Conservation (phyloP, 139 green algal genomes). For the Eudorina sp. region DNA sequence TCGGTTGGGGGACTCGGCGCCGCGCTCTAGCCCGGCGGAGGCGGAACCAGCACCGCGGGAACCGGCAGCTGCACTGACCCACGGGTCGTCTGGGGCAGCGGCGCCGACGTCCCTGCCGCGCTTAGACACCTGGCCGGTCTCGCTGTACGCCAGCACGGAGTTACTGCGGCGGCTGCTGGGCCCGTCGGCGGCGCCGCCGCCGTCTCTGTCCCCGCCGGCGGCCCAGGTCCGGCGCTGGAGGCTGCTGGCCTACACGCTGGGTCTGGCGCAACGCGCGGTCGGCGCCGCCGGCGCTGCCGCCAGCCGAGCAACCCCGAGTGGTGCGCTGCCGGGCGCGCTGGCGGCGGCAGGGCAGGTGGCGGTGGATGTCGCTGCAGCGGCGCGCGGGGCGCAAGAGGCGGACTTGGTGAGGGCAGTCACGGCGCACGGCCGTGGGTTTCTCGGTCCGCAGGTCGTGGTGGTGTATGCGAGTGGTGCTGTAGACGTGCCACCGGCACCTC, state of each 20-base stretch:
- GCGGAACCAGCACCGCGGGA: not conserved
- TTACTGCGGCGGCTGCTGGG: conserved; percentile 5
- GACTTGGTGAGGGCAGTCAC: not conserved
- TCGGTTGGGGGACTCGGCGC: not conserved
- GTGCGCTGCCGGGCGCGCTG: not conserved
- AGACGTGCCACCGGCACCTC: no score
- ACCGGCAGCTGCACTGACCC: not conserved
- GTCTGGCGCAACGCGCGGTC: not conserved
- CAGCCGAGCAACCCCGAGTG: not conserved
- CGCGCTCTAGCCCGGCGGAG: not conserved
- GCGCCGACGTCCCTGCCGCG: not conserved
- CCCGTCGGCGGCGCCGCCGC: not conserved
- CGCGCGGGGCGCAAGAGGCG: not conserved
- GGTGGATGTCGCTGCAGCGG: not conserved
- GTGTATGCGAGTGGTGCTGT: no score
- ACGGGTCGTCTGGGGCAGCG: no score
- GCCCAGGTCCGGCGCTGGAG: not conserved
- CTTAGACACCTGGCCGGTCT: conserved; percentile 11
- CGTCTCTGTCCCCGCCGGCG: not conserved
- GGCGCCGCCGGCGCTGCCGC: not conserved
- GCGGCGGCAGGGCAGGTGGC: not conserved
- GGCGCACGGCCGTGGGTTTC: no score
- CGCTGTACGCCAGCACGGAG: not conserved
- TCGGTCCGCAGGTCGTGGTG: no score
- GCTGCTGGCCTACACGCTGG: not conserved